Evolutionary conservation across 1,284 basidiomycete species (phyloP), one percentile per base, ranked within the genome.

Genomic region (Pisolithus thermaeus): DNA sequence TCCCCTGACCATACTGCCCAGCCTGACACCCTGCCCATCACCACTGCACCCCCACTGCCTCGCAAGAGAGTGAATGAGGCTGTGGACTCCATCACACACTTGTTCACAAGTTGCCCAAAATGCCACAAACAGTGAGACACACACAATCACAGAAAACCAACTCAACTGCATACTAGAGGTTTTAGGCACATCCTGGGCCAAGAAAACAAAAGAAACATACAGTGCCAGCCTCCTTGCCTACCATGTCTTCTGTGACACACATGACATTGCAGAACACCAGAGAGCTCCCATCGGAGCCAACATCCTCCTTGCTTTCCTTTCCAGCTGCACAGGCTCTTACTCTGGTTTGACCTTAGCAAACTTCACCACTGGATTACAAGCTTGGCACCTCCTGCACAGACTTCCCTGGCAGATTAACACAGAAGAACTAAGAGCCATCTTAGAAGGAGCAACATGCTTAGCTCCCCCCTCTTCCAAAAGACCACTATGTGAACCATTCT

Each of bases 361-460:
- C 56, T 30, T 30, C 28, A 30, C 28, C 2, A 8, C 28, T 7
- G 28, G 28, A 0, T 45, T 74, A 0, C 54, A 60, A 0, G 70
- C 71, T 3, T 71, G 70, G 70, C 70, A 73, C 55, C 59, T 65
- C 0, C 32, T 73, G 0, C 70, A 74, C 49, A 58, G 67, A 0
- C 23, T 61, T 0, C 25, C 18, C 0, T 73, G 70, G 68, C 7
- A n/a, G 0, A 51, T 65, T 3, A 50, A 64, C 18, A 41, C 61
- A 0, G 37, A 45, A 0, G 51, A 63, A 25, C 25, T 68, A 4
- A 51, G 63, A 1, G 51, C 62, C 0, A 32, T 65, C 0, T 55
- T 72, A 6, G 55, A 50, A 23, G 66, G 56, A 0, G 62, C 64
- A 1, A 50, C 54, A 0, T 53, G 50, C 1, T 35, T 64, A 0